Evolutionary conservation across 2,329 filamentous ascomycete genomes (phyloP).

Genomic region (Pseudopyricularia cyperi): DNA sequence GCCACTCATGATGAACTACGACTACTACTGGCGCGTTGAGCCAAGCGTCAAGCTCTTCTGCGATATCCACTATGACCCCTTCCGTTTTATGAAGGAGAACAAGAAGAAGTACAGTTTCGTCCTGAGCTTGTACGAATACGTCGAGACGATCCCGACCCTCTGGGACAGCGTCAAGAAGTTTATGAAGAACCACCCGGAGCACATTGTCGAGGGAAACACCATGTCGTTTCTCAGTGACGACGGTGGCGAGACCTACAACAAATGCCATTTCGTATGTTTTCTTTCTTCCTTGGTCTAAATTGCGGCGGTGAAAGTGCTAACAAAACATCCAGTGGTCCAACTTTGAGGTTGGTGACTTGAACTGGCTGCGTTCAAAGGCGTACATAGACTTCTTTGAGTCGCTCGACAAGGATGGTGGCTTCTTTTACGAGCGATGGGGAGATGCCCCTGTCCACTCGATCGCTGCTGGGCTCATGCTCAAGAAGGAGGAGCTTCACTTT

Average conservation of each 20-base stretch:
- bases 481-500: slow-evolving; percentile 93
- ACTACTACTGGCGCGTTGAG: slow-evolving; percentile 99
- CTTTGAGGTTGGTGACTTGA: slow-evolving; percentile 88
- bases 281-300: not conserved
- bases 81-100: slow-evolving; percentile 91
- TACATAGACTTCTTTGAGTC: slow-evolving; percentile 87
- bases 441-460: slow-evolving; percentile 98
- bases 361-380: slow-evolving; percentile 81
- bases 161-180: slow-evolving; percentile 96
- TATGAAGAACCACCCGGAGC: slow-evolving; percentile 78
- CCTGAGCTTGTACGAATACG: slow-evolving; percentile 89
- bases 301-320: slow-evolving; percentile 8
- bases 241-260: slow-evolving; percentile 82
- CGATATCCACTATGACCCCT: slow-evolving; percentile 89
- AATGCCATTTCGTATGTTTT: slow-evolving; percentile 80
- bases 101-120: slow-evolving; percentile 98
- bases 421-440: slow-evolving; percentile 98
- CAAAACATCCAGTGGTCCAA: slow-evolving; percentile 69
- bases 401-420: slow-evolving; percentile 82
- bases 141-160: slow-evolving; percentile 87
- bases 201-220: slow-evolving; percentile 72
- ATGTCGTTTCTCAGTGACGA: slow-evolving; percentile 90
- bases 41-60: slow-evolving; percentile 94
- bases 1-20: slow-evolving; percentile 84
- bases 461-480: slow-evolving; percentile 71